Base-by-base conservation (phyloP, 2,329 filamentous ascomycete species). In the Rutstroemia sp. region DNA sequence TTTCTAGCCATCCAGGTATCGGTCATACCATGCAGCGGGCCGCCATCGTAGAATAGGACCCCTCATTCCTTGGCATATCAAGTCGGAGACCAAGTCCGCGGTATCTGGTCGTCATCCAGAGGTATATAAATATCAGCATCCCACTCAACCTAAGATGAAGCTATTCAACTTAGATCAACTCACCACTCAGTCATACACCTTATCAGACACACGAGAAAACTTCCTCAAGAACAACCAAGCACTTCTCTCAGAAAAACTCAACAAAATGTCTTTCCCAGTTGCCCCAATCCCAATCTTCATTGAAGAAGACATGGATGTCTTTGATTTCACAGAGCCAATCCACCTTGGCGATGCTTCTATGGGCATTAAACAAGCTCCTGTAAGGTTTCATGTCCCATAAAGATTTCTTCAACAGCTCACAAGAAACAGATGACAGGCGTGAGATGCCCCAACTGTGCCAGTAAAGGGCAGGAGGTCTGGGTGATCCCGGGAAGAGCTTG, bases 401-500 rank as follows among this genome's bases (percentile, higher is more conserved):
- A 19, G 25, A 17, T 25, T 52, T 34, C 10, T 5, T 51, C 19
- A 47, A 47, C 8, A 49, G 42, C 55, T 65, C 34, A 65, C 52
- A 45, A 25, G 50, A 23, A 27, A 50, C 58, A 73, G 67, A 73
- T 79, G 58, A 74, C 78, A 4, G 78, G 78, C 9, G 76, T 79
- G 25, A 71, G 73, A 62, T 81, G 78, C 65, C 77, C 78, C 48
- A 79, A 73, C 4, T 81, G 78, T 62, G 72, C 73, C 51, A 65
- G 69, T 44, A 69, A 72, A 47, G 78, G 78, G 58, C 71, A 75
- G 58, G 78, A 80, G 63, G 76, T 78, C 45, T 81, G 78, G 78
- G 78, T 81, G 23, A 78, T 80, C 58, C 78, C 77, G 34, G 78
- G 78, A 52, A 73, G 76, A 56, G 70, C 70, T 51, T 81, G 78